phyloP scores from a whole-genome alignment of 1,139 yeast genomes.

The Blastobotrys aristatus region DNA sequence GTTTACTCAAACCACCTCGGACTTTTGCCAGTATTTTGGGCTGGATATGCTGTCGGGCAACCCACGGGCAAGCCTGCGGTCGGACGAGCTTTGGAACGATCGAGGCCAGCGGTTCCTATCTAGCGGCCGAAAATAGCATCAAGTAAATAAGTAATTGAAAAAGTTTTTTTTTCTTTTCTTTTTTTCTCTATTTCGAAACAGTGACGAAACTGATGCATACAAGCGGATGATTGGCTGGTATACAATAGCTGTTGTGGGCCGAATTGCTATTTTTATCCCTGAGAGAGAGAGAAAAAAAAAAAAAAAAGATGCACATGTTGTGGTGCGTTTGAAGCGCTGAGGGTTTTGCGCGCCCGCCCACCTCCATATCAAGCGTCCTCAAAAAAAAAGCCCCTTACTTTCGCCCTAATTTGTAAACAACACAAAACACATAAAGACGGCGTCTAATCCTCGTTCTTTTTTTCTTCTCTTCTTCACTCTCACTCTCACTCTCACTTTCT shows the following conservation, averaged over 20 bases:
- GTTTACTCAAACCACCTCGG: neutral
- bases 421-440: neutral
- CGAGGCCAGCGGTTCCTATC: slow-evolving; percentile 7
- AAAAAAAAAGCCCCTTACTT: too few species aligned
- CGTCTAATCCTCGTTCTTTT: neutral
- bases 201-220: too few species aligned
- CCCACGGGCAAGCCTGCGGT: neutral
- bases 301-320: too few species aligned
- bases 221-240: too few species aligned
- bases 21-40: slow-evolving; percentile 8
- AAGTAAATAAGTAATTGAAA: neutral
- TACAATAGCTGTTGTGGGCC: too few species aligned
- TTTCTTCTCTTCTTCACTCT: neutral
- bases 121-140: neutral
- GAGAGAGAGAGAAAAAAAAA: too few species aligned
- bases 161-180: neutral
- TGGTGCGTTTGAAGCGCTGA: too few species aligned
- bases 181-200: too few species aligned
- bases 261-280: too few species aligned
- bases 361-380: too few species aligned
- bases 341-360: too few species aligned
- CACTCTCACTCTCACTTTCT: neutral
- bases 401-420: too few species aligned
- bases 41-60: slow-evolving; percentile 7
- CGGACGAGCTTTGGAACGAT: slow-evolving; percentile 6